phyloP scores from a whole-genome alignment of 345 rosid genomes.

The Moricandia moricandioides region DNA sequence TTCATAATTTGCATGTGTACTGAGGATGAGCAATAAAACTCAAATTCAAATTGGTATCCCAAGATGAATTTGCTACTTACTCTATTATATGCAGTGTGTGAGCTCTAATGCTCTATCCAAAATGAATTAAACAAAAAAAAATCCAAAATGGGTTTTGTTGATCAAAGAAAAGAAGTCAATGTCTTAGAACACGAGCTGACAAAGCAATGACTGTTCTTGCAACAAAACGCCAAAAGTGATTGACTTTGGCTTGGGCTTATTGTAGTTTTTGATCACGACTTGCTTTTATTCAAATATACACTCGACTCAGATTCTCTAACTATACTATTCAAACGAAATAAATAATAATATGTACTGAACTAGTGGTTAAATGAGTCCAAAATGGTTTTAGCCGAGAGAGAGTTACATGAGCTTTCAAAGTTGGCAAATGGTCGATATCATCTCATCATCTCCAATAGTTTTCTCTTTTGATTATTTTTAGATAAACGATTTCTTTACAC shows the following conservation, averaged over 20 bases:
- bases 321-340: neutral
- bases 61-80: slow-evolving; percentile 1
- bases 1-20: neutral
- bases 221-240: slow-evolving; percentile 19
- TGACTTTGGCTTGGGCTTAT: slow-evolving; percentile 9
- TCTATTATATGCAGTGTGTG: neutral
- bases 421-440: neutral
- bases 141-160: neutral
- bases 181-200: slow-evolving; percentile 7
- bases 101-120: neutral
- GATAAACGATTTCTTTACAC: neutral
- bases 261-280: neutral
- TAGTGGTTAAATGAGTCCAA: neutral
- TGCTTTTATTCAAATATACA: neutral
- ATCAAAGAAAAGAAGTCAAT: neutral
- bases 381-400: neutral
- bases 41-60: slow-evolving; percentile 12
- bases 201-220: slow-evolving; percentile 4
- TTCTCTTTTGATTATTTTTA: neutral
- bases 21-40: neutral
- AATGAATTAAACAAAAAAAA: neutral
- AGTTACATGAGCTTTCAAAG: neutral
- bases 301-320: slow-evolving; percentile 14
- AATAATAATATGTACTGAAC: neutral
- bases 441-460: neutral